phyloP scores from a whole-genome alignment of 1,284 basidiomycete species.

The Xerocomus nothofagi region DNA sequence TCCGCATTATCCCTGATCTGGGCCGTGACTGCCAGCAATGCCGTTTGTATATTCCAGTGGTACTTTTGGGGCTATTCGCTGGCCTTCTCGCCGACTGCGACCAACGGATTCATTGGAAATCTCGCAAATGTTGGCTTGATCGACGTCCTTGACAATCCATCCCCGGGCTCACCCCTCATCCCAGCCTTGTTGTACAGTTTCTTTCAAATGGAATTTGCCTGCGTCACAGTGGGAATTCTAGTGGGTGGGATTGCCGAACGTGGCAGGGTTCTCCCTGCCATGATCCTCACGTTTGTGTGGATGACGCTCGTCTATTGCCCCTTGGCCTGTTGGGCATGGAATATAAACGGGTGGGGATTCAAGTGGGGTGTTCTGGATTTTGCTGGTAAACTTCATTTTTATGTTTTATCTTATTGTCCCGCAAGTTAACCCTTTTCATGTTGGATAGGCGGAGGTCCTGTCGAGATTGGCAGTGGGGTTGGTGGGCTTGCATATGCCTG shows the following conservation, averaged over 20 bases:
- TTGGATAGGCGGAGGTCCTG: constrained; percentile 77
- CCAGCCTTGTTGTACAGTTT: constrained; percentile 79
- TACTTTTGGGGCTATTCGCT: constrained; percentile 85
- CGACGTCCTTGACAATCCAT: constrained; percentile 73
- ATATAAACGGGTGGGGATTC: constrained; percentile 80
- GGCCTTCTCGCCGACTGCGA: constrained; percentile 76
- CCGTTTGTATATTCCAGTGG: constrained; percentile 88
- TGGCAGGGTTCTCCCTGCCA: constrained; percentile 82
- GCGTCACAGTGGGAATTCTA: constrained; percentile 73
- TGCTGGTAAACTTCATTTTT: constrained; percentile 46
- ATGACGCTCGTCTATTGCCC: constrained; percentile 83
- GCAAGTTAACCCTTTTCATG: neutral
- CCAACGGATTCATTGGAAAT: constrained; percentile 80
- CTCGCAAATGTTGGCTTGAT: constrained; percentile 69
- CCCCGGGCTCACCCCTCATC: constrained; percentile 72
- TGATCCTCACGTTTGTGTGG: constrained; percentile 89
- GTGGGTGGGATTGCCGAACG: constrained; percentile 88
- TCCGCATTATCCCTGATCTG: constrained; percentile 69
- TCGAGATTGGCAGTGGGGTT: constrained; percentile 90
- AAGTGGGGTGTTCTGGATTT: constrained; percentile 92
- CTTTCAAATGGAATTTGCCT: constrained; percentile 88
- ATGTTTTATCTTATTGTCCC: constrained; percentile 3
- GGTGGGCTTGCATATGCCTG: constrained; percentile 88
- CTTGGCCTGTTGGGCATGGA: constrained; percentile 79
- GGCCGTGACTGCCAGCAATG: constrained; percentile 70